Evolutionary conservation across 805 yeast species (phyloP), one percentile per base, ranked within the genome.

Genomic region (Sugiyamaella boreocaroliniensis): DNA sequence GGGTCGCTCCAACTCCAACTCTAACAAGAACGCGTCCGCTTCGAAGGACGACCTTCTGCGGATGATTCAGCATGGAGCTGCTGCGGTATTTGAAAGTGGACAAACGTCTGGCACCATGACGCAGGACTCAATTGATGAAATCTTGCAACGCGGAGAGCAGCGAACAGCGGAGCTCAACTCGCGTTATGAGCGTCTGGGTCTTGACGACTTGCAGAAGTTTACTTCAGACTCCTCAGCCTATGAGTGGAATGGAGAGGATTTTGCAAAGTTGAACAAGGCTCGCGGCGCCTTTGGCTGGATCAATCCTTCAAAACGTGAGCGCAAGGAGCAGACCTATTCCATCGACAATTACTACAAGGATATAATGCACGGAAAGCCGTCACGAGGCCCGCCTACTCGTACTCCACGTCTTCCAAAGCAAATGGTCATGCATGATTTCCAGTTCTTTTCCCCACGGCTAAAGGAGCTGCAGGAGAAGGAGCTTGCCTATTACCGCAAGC

Each of bases 61-160:
- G 49, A 93, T 92, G 98, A 92, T 92, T 65, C 96, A 93, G 64
- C 96, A 85, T 68, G 99, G 99, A 53, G 99, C 98, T 1, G 83
- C 84, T 62, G 81, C 82, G 45, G 90, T 93, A 29, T 86, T 92
- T 66, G 90, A 87, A 55, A 63, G 67, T 22, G 60, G 64, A 15
- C 41, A 64, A 63, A 53, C 61, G 8, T 52, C 52, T 5, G 52
- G 50, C 22, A 58, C 61, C 10, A 49, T 64, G 47, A 45, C 63
- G 29, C 67, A 60, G 7, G 63, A 59, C 44, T 55, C 54, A 26
- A 89, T 92, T 58, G 97, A 92, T 46, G 84, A 78, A 1, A 88
- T 93, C 61, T 75, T 92, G 61, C 75, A 77, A 56, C 79, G 80
- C 56, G 97, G 98, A 48, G 89, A 88, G 54, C 85, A 82, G 57